Evolutionary conservation across 306 rosid species (phyloP).

Genomic region (Cucurbita maxima): DNA sequence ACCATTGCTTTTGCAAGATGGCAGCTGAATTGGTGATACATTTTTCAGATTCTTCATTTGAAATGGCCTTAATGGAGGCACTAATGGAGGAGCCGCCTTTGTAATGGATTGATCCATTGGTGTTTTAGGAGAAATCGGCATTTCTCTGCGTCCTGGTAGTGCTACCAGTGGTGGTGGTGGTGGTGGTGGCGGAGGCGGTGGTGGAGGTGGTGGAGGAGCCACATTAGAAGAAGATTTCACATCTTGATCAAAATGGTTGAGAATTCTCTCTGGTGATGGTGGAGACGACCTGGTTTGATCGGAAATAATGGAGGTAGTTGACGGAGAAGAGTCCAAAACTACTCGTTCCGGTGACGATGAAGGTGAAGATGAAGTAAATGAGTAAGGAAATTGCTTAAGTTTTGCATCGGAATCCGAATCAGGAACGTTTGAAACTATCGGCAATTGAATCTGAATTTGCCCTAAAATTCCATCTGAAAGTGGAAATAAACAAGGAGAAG

Average conservation of each 20-base stretch:
- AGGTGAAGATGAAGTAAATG: constrained; percentile 4
- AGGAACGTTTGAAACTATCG: constrained; percentile 6
- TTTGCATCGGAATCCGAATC: constrained; percentile 4
- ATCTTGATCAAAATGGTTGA: not conserved
- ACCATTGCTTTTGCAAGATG: constrained; percentile 19
- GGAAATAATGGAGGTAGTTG: not conserved
- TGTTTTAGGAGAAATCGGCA: constrained; percentile 12
- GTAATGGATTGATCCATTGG: constrained; percentile 20
- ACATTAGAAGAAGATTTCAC: not conserved
- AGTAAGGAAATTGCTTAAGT: not conserved
- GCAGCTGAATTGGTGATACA: constrained; percentile 55
- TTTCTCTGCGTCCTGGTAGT: constrained; percentile 8
- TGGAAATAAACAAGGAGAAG: constrained; percentile 18
- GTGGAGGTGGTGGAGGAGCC: not conserved
- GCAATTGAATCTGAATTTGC: not conserved
- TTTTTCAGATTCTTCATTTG: constrained; percentile 16
- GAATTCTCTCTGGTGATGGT: constrained; percentile 17
- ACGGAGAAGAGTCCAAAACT: not conserved
- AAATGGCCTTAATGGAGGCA: constrained; percentile 34
- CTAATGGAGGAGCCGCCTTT: constrained; percentile 20
- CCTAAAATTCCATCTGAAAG: constrained; percentile 15
- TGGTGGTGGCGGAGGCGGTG: not conserved
- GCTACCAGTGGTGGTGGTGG: constrained; percentile 10
- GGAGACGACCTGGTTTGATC: not conserved
- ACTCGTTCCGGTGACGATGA: constrained; percentile 5